These are phyloP conservation scores for Thraustotheca clavata DNA, from an alignment of 352 stramenopile genomes.

Conservation along the genomic window DNA sequence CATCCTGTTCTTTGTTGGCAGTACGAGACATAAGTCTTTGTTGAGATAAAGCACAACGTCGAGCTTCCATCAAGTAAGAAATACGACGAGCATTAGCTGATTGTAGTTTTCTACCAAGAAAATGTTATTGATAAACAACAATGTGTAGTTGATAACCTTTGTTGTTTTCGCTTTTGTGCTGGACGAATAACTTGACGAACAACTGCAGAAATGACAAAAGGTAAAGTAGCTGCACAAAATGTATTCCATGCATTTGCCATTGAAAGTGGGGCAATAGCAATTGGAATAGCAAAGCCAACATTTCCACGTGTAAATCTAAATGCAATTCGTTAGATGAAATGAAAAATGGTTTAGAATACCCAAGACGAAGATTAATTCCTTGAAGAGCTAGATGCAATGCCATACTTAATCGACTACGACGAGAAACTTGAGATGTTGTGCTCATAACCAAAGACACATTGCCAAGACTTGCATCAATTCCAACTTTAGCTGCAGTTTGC, in stretches of 20 bases:
- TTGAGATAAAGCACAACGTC: constrained; percentile 47
- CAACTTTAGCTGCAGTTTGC: constrained; percentile 6
- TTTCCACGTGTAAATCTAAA: constrained; percentile 69
- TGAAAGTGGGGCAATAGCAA: constrained; percentile 72
- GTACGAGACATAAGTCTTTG: constrained; percentile 62
- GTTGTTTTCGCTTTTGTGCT: constrained; percentile 46
- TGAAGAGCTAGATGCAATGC: constrained; percentile 11
- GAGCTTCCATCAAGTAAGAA: constrained; percentile 49
- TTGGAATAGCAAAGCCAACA: constrained; percentile 73
- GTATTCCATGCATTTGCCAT: constrained; percentile 56
- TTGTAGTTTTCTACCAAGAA: background rate
- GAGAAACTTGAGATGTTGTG: constrained; percentile 16
- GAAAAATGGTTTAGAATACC: background rate
- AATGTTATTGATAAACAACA: background rate
- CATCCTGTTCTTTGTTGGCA: constrained; percentile 48
- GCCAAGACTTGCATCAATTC: background rate
- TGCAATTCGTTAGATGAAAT: constrained; percentile 14
- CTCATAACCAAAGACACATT: background rate
- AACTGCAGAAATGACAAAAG: constrained; percentile 53
- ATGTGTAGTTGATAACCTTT: constrained; percentile 32
- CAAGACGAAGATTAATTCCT: constrained; percentile 16
- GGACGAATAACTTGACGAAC: constrained; percentile 61
- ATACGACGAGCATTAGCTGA: constrained; percentile 24
- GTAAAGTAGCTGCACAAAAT: constrained; percentile 61
- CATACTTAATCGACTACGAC: constrained; percentile 12